A percentile compares a stretch with the other conserved stretches of the same genome.
phyloP scores from a whole-genome alignment of 345 rosid genomes.

The Boechera divaricarpa region DNA sequence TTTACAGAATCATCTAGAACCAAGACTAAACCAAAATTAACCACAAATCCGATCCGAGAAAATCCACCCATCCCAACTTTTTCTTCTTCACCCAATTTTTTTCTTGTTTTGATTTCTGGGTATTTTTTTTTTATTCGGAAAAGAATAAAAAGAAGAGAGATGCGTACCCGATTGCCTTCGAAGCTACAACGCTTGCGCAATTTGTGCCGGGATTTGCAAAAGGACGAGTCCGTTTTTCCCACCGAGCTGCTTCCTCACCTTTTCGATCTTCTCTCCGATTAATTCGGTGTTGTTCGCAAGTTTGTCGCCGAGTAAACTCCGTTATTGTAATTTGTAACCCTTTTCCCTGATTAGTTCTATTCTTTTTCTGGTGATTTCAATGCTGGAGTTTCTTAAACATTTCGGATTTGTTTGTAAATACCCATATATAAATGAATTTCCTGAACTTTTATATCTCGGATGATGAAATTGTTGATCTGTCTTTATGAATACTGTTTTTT shows the following conservation, averaged over 20 bases:
- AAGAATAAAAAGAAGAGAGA: no score
- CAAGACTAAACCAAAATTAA: no score
- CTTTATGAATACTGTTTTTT: not conserved
- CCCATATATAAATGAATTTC: not conserved
- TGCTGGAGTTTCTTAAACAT: not conserved
- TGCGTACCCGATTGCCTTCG: conserved; percentile 46
- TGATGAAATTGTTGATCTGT: not conserved
- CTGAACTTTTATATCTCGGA: not conserved
- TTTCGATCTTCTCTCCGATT: conserved; percentile 73
- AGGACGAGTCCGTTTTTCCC: conserved; percentile 50
- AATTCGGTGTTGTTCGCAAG: conserved; percentile 76
- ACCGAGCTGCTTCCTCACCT: conserved; percentile 75
- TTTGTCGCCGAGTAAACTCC: conserved; percentile 67
- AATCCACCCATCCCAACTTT: no score
- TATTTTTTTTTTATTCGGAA: no score
- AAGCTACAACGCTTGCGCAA: conserved; percentile 71
- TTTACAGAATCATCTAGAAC: no score
- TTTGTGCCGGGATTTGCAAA: conserved; percentile 56
- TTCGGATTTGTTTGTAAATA: conserved; percentile 6
- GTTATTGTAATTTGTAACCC: not conserved
- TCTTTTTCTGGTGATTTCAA: not conserved
- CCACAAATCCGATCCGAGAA: no score
- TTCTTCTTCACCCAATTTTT: no score
- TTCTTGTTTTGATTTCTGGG: no score
- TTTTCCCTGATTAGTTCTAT: not conserved